Evolutionary conservation across 2,329 filamentous ascomycete genomes (phyloP).

Genomic region (Scortechinia acanthostroma): DNA sequence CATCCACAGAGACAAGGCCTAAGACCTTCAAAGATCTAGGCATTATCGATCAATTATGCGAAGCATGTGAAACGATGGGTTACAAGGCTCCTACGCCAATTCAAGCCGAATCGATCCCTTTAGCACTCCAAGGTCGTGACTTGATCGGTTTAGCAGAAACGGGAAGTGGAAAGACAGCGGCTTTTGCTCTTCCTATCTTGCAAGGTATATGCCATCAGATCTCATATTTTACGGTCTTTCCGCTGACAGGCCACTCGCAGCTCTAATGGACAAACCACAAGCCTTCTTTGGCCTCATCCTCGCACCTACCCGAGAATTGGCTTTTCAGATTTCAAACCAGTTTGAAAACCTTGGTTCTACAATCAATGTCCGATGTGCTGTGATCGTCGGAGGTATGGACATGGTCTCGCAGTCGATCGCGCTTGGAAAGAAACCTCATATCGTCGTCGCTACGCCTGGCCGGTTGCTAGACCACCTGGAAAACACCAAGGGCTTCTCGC

Average conservation of each 20-base stretch:
- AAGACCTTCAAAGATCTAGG: not conserved
- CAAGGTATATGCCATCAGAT: not conserved
- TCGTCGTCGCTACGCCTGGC: constrained; percentile 59
- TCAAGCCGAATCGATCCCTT: not conserved
- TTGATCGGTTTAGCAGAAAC: constrained; percentile 2
- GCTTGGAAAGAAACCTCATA: constrained; percentile 60
- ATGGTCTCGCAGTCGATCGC: constrained; percentile 63
- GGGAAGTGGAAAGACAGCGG: constrained; percentile 1
- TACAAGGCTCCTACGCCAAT: not conserved
- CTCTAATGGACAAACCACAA: constrained; percentile 55
- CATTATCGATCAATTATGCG: not conserved
- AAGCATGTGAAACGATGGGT: not conserved
- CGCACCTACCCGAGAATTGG: constrained; percentile 60
- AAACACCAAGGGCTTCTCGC: constrained; percentile 61
- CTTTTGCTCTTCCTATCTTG: not conserved
- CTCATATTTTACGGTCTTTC: too few relatives aligned
- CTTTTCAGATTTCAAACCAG: constrained; percentile 56
- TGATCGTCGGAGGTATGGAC: constrained; percentile 63
- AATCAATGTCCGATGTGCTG: constrained; percentile 28
- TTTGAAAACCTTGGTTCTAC: constrained; percentile 56
- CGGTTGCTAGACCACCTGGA: constrained; percentile 59
- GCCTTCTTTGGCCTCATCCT: constrained; percentile 54
- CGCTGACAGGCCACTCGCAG: constrained; percentile 13
- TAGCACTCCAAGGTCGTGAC: not conserved
- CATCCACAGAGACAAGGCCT: not conserved